Percentiles rank a stretch among this genome's conserved stretches.
Evolutionary conservation across 306 rosid genomes (phyloP).

Genomic region (Neltuma alba): DNA sequence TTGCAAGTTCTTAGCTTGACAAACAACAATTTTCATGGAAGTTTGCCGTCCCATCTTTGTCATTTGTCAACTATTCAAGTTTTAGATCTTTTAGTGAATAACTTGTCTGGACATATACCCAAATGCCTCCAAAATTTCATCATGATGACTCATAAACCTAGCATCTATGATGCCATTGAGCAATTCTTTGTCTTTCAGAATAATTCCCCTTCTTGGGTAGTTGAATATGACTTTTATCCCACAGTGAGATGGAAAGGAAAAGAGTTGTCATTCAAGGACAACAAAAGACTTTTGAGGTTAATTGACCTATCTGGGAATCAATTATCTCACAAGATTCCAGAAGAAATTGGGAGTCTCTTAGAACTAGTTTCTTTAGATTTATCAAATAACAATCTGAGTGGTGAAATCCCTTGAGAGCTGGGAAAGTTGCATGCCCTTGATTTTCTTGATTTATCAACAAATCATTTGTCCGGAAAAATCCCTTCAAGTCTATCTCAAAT

Average conservation of each 20-base stretch:
- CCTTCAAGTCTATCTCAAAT: not conserved
- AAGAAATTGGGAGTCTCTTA: not conserved
- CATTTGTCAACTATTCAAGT: not conserved
- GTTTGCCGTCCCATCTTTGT: not conserved
- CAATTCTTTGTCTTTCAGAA: not conserved
- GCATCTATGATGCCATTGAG: not conserved
- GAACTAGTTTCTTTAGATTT: not conserved
- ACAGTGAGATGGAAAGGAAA: not conserved
- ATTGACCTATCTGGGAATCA: slow-evolving; percentile 18
- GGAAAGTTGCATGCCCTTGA: not conserved
- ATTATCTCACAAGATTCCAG: not conserved
- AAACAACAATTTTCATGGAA: too few relatives aligned
- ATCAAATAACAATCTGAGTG: too few relatives aligned
- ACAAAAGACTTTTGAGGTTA: not conserved
- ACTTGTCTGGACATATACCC: not conserved
- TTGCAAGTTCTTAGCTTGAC: too few relatives aligned
- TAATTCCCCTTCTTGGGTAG: rapidly evolving
- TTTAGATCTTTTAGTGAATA: not conserved
- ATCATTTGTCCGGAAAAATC: not conserved
- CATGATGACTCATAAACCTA: not conserved
- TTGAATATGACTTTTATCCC: not conserved
- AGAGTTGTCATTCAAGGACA: too few relatives aligned
- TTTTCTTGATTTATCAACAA: slow-evolving; percentile 22
- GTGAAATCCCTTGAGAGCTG: not conserved
- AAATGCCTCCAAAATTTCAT: not conserved